phyloP scores from a whole-genome alignment of 2,329 filamentous ascomycete species.

The Hymenoscyphus fructigenus region DNA sequence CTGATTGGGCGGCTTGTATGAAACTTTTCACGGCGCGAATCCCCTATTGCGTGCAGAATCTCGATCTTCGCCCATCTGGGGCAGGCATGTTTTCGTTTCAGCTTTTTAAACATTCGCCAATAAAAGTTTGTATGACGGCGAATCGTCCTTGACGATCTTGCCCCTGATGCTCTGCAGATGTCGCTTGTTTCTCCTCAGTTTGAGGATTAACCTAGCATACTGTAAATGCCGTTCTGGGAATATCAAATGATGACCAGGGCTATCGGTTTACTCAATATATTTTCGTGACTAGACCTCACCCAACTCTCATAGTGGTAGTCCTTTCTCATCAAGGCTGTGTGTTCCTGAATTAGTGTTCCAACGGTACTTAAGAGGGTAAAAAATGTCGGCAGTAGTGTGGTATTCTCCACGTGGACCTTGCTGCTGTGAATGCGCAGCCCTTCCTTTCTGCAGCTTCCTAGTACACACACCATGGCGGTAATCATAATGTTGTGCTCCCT shows the following conservation, averaged over 20 bases:
- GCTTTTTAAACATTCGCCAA: background rate
- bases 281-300: background rate
- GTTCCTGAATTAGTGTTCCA: background rate
- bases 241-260: background rate
- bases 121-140: background rate
- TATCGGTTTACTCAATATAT: background rate
- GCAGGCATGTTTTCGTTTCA: background rate
- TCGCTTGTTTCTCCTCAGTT: conserved; percentile 6
- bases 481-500: background rate
- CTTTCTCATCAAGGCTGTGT: background rate
- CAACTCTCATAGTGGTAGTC: background rate
- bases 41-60: conserved; percentile 4
- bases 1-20: background rate
- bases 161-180: conserved; percentile 4
- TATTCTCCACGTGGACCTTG: background rate
- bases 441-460: conserved; percentile 7
- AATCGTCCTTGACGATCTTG: conserved; percentile 3
- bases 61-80: conserved; percentile 1
- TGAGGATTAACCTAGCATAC: background rate
- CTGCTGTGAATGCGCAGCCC: conserved; percentile 4
- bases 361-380: background rate
- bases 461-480: background rate
- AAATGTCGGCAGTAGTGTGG: background rate
- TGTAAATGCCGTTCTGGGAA: background rate
- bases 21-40: conserved; percentile 2